A percentile compares a stretch with the other conserved stretches of the same genome.
Conservation (phyloP, 116 monocot species). For the Phalaenopsis hybrid region DNA sequence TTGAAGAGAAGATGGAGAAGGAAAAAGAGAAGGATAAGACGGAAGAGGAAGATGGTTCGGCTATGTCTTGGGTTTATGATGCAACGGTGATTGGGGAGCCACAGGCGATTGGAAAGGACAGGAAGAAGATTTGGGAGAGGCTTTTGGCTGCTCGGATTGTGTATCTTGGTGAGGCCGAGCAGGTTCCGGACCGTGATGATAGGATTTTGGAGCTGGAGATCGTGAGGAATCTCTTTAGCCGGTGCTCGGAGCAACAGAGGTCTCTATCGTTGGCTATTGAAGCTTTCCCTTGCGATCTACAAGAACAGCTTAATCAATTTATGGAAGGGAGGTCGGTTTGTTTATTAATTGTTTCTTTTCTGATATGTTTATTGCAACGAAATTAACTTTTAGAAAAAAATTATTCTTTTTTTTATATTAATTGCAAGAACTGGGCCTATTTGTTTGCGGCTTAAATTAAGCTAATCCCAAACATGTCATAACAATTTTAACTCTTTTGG, state of each 20-base stretch:
- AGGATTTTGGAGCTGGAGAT: constrained; percentile 80
- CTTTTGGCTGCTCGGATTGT: constrained; percentile 72
- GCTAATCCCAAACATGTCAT: not conserved
- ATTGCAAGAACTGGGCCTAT: too few species aligned
- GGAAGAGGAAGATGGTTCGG: constrained; percentile 24
- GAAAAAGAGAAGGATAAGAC: constrained; percentile 17
- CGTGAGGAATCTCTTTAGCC: constrained; percentile 46
- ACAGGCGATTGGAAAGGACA: constrained; percentile 86
- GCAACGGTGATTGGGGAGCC: constrained; percentile 96
- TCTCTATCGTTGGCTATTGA: constrained; percentile 73
- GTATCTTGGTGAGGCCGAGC: constrained; percentile 91
- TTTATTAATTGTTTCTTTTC: not conserved
- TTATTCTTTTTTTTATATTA: not conserved
- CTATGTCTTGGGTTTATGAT: constrained; percentile 76
- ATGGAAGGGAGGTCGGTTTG: constrained; percentile 62
- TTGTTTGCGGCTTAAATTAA: too few species aligned
- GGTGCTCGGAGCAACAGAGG: constrained; percentile 58
- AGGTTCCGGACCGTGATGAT: constrained; percentile 84
- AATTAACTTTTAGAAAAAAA: not conserved
- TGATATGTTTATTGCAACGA: not conserved
- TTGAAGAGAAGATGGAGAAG: constrained; percentile 22
- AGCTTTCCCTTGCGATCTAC: constrained; percentile 66
- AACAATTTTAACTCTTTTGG: not conserved
- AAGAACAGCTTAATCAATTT: constrained; percentile 73
- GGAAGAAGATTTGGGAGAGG: constrained; percentile 85